Evolutionary conservation across 139 green algal species (phyloP).

Genomic region (Mychonastes homosphaera): DNA sequence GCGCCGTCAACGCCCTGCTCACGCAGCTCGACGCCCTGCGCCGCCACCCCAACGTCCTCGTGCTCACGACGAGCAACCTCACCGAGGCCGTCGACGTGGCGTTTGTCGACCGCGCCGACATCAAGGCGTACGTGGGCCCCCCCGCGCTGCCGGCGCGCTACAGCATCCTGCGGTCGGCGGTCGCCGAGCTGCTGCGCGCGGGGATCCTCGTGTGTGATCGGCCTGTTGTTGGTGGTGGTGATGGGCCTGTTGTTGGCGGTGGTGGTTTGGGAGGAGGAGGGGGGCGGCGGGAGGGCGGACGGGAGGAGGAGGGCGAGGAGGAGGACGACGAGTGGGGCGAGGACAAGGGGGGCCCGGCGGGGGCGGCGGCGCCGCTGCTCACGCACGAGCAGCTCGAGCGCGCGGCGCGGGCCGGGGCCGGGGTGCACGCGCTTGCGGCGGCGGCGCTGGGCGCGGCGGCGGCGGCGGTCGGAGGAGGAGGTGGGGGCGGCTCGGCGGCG

Average conservation of each 20-base stretch:
- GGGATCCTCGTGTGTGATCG: conserved; percentile 54
- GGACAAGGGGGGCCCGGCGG: not conserved
- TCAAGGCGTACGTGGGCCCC: conserved; percentile 87
- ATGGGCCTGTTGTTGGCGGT: not conserved
- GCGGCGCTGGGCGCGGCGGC: not conserved
- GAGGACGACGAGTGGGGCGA: not conserved
- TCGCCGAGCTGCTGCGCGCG: conserved; percentile 46
- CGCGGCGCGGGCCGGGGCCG: not conserved
- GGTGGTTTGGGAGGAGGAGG: not conserved
- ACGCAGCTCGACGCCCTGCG: conserved; percentile 88
- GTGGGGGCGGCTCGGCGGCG: too few relatives aligned
- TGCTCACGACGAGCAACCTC: conserved; percentile 78
- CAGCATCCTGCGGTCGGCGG: conserved; percentile 56
- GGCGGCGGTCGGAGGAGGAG: too few relatives aligned
- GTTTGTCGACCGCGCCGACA: conserved; percentile 96
- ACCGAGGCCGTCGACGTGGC: conserved; percentile 72
- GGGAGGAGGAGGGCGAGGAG: too few relatives aligned
- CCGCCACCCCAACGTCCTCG: conserved; percentile 75
- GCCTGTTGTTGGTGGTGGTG: not conserved
- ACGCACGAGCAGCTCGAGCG: conserved; percentile 13
- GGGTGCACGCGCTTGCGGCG: not conserved
- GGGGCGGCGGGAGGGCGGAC: not conserved
- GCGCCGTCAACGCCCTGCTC: conserved; percentile 90
- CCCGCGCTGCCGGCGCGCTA: conserved; percentile 55
- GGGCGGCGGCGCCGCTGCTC: conserved; percentile 2